These are phyloP conservation scores for Aspergillus diversus DNA, from an alignment of 495 filamentous ascomycete species.

Conservation along the genomic window DNA sequence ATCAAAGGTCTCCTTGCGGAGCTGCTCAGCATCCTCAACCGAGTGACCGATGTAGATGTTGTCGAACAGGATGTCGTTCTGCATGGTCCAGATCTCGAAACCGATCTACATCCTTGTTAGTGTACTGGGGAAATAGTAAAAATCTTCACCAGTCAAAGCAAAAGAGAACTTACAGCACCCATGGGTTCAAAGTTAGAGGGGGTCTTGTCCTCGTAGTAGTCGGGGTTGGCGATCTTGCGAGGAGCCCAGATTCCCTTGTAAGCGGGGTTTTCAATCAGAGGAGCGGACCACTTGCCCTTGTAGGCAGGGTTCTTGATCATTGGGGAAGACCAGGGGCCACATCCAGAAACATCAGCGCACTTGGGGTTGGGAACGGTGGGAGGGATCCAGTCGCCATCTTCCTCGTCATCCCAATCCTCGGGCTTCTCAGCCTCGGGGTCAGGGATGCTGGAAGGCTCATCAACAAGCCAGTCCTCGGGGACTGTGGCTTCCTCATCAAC, in stretches of 20 bases:
- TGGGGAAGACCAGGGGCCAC: conserved; percentile 89
- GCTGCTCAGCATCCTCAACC: conserved; percentile 84
- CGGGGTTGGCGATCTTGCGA: conserved; percentile 94
- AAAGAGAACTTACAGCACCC: conserved; percentile 71
- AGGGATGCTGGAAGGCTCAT: conserved; percentile 82
- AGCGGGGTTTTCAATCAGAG: conserved; percentile 94
- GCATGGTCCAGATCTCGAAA: conserved; percentile 99
- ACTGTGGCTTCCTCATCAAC: conserved; percentile 88
- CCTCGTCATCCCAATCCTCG: conserved; percentile 99
- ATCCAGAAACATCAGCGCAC: conserved; percentile 91
- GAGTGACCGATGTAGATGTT: conserved; percentile 99
- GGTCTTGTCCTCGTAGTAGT: conserved; percentile 97
- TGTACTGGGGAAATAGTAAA: background rate
- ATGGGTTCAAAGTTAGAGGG: conserved; percentile 97
- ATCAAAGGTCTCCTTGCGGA: conserved; percentile 91
- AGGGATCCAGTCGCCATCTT: conserved; percentile 97
- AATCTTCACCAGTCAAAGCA: background rate
- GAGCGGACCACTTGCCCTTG: conserved; percentile 98
- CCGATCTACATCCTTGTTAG: conserved; percentile 65
- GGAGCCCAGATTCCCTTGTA: conserved; percentile 98
- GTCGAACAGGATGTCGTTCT: conserved; percentile 97
- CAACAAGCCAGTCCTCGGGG: conserved; percentile 95
- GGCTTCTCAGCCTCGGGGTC: conserved; percentile 99
- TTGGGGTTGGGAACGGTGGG: conserved; percentile 96
- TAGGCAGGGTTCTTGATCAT: conserved; percentile 95